Conservation (phyloP, 345 rosid genomes). For the Euphorbia tirucalli region DNA sequence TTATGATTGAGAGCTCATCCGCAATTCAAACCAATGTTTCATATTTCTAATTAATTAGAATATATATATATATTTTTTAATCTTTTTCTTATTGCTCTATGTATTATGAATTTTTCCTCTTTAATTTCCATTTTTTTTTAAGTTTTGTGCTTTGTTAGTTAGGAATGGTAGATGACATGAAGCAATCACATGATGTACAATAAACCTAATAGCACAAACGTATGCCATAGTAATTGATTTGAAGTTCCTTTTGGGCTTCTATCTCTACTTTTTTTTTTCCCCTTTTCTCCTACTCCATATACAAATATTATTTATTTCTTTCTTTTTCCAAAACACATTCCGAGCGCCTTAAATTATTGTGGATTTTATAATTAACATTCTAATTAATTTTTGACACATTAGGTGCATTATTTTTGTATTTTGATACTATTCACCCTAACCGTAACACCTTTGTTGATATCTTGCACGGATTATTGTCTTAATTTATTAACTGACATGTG, state of each 20-base stretch:
- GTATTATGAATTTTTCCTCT: neutral
- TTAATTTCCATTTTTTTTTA: conserved; percentile 3
- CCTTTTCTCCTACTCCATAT: neutral
- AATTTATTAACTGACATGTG: too few species aligned
- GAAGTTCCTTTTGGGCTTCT: conserved; percentile 21
- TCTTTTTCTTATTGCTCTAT: neutral
- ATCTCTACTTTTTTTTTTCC: conserved; percentile 11
- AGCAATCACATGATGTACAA: conserved; percentile 40
- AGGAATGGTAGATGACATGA: conserved; percentile 51
- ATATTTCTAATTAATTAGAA: neutral
- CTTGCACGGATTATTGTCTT: too few species aligned
- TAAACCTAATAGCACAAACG: conserved; percentile 6
- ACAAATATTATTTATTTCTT: neutral
- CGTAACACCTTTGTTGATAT: too few species aligned
- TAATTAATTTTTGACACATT: too few species aligned
- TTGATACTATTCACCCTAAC: too few species aligned
- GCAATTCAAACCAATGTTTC: conserved; percentile 37
- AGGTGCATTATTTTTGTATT: too few species aligned
- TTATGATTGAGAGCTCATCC: conserved; percentile 47
- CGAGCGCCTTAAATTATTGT: too few species aligned
- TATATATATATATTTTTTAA: too few species aligned
- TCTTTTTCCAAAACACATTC: too few species aligned
- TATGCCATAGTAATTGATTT: conserved; percentile 18
- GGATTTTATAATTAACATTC: too few species aligned
- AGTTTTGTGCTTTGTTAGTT: conserved; percentile 33